Evolutionary conservation across 2,329 filamentous ascomycete species (phyloP), one percentile per base, ranked within the genome.

Genomic region (Hortaea sp.): DNA sequence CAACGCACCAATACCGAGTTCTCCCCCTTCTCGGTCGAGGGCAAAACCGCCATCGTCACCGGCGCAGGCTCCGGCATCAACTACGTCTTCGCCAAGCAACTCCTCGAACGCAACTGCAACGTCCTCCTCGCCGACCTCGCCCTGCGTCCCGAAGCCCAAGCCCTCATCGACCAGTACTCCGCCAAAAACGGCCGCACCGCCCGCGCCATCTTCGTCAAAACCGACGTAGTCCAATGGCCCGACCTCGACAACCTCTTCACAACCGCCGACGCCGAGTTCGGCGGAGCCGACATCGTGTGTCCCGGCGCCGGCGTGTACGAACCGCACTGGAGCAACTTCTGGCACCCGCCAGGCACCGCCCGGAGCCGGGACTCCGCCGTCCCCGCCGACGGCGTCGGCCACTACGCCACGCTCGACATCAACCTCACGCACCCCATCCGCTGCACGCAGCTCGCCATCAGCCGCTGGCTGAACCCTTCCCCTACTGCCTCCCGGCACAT

Each of bases 281-380:
- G 71, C 3, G 57, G 55, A 13, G 55, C 68, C 4, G 71, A 75
- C 46, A 67, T 75, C 39, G 66, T 73, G 10, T 72, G 70, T 44
- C 71, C 72, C 0, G 70, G 71, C 12, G 72, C 71, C 3, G 71
- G 72, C 5, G 60, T 74, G 28, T 74, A 66, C 59, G 72, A 75
- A 44, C 70, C 70, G 0, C 60, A 67, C 44, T 71, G 65, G 60
- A 64, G 58, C 46, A 73, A 71, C 55, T 74, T 73, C 59, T 74
- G 70, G 70, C 62, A 69, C 45, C 70, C 70, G 0, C 71, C 71
- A 0, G 70, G 70, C 9, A 58, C 54, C 0, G 41, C 52, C 0
- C 53, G 52, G 29, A 62, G 63, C 2, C 66, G 57, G 45, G 70
- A 73, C 46, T 43, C 49, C 0, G 51, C 55, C 6, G 38, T 55